Base-by-base conservation (phyloP, 2,329 filamentous ascomycete genomes). In the Fusarium sororula region DNA sequence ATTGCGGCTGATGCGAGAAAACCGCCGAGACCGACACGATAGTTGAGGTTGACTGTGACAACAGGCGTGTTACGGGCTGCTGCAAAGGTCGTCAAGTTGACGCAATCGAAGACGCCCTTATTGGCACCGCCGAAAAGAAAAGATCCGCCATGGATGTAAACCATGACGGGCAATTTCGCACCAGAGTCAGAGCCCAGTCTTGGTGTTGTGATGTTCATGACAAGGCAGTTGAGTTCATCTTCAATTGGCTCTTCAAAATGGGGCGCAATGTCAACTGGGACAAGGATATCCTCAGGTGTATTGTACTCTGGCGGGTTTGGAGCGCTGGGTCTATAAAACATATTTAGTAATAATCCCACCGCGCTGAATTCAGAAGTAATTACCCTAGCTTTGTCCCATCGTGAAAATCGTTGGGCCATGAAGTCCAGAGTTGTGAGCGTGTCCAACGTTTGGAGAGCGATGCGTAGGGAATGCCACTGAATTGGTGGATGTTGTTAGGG, bases 281-380 rank as follows among this genome's bases (percentile, higher is more conserved):
- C 18, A 11, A 63, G 58, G 7, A 48, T 24, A 28, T 47, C 63
- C 5, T 54, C 32, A 6, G 50, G 32, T 4, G 47, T 35, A 28
- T 63, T 48, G 44, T 74, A 74, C 28, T 74, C 72, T 15, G 66
- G 72, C 3, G 72, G 72, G 28, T 74, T 66, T 6, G 69, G 71
- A 8, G 69, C 70, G 28, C 62, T 73, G 17, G 55, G 64, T 42
- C 71, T 74, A 18, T 12, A 24, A 2, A 10, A 4, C 4, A 30
- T 6, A 48, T 7, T 66, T 13, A 66, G 47, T 6, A n/a, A 15
- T 32, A 20, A 7, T 11, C 6, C 3, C 3, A 12, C 7, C 30
- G 5, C 20, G 2, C 1, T 6, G 35, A 17, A 37, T 1, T 18
- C 3, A 12, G 10, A 2, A 12, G 15, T 10, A 38, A 26, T 7